Percentiles rank a stretch among this genome's conserved stretches.
phyloP scores from a whole-genome alignment of 768 basidiomycete genomes.

The Epithele typhae region DNA sequence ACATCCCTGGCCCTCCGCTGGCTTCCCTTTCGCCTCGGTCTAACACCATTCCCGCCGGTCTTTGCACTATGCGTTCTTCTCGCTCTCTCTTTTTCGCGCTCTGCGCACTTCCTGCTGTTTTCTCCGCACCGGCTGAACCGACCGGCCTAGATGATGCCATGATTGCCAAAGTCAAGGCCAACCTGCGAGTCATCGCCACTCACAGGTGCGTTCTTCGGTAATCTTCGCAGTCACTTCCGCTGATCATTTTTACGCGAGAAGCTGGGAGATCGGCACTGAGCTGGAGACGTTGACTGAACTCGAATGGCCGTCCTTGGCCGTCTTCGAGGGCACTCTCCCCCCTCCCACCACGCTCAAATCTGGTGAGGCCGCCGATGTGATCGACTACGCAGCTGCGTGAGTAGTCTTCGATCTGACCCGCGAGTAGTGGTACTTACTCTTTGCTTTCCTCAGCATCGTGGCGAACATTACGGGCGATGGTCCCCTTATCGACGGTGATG shows the following conservation, averaged over 20 bases:
- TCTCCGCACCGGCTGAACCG: constrained; percentile 13
- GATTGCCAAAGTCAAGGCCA: constrained; percentile 23
- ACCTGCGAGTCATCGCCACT: constrained; percentile 23
- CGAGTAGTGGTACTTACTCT: not conserved
- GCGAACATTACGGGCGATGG: constrained; percentile 27
- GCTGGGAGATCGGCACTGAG: constrained; percentile 60
- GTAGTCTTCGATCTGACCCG: constrained; percentile 11
- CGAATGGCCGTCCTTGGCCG: constrained; percentile 45
- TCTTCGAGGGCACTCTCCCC: constrained; percentile 39
- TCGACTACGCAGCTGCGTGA: constrained; percentile 37
- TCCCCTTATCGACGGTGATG: constrained; percentile 41
- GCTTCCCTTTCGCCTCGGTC: not conserved
- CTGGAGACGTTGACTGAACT: constrained; percentile 52
- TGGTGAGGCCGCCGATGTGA: constrained; percentile 33
- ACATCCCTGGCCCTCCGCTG: too few species aligned
- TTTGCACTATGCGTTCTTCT: not conserved
- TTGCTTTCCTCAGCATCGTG: constrained; percentile 31
- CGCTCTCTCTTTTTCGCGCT: too few species aligned
- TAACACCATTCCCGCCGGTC: not conserved
- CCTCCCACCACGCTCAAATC: constrained; percentile 30
- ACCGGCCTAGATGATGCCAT: constrained; percentile 21
- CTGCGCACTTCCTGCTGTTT: not conserved
- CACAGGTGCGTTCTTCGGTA: constrained; percentile 20
- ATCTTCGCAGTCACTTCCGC: too few species aligned
- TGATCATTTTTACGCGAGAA: too few species aligned